Conservation (phyloP, 2,329 filamentous ascomycete species). For the Phialocephala subalpina region DNA sequence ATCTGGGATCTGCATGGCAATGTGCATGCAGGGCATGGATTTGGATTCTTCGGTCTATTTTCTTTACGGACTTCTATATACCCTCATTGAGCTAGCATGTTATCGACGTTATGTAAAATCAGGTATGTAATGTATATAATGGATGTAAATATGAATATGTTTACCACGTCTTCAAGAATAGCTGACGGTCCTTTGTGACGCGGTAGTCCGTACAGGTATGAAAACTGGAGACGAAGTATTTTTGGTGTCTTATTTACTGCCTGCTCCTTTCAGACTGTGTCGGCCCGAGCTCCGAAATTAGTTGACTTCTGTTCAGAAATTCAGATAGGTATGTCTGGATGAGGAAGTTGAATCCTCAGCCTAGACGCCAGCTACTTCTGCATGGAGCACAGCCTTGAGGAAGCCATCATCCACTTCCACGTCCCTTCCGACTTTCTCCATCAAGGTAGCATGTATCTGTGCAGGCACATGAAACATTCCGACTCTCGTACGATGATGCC, state of each 20-base stretch:
- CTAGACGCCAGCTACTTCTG: not conserved
- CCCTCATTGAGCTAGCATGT: conserved; percentile 3
- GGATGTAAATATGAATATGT: conserved; percentile 9
- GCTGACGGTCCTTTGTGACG: not conserved
- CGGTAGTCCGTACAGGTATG: not conserved
- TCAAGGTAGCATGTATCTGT: too few relatives aligned
- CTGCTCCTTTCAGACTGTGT: too few relatives aligned
- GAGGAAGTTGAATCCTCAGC: not conserved
- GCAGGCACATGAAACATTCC: too few relatives aligned
- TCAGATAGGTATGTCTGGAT: not conserved
- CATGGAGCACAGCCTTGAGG: not conserved
- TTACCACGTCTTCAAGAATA: not conserved
- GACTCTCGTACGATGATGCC: too few relatives aligned
- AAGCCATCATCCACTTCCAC: not conserved
- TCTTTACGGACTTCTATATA: conserved; percentile 11
- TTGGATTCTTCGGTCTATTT: conserved; percentile 16
- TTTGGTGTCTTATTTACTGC: too few relatives aligned
- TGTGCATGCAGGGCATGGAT: conserved; percentile 18
- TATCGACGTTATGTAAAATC: conserved; percentile 2
- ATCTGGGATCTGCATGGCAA: conserved; percentile 27
- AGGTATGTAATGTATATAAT: conserved; percentile 9
- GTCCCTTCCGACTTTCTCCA: too few relatives aligned
- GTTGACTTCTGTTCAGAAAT: too few relatives aligned
- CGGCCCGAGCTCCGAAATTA: too few relatives aligned
- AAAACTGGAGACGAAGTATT: too few relatives aligned